Base-by-base conservation (phyloP, 306 rosid genomes). In the Vigna reflexopilosa region DNA sequence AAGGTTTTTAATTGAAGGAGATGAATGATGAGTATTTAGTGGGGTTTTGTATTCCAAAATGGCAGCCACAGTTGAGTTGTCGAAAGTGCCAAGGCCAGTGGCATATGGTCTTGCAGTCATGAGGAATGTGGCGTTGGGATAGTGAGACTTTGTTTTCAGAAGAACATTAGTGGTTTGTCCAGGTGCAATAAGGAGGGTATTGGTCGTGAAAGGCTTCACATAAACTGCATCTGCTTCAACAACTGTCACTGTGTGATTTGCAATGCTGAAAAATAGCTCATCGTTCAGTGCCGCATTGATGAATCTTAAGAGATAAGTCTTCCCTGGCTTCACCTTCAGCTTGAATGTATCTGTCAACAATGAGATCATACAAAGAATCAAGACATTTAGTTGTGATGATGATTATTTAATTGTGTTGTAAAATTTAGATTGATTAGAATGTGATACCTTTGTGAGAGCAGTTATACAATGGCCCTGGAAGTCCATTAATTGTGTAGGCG, bases 131-230 rank as follows among this genome's bases (percentile, higher is more conserved):
- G 94, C 92, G 5, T 88, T 85, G 7, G 94, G 94, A 78, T 80
- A 77, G 24, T 82, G 68, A 4, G 91, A 34, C 70, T 86, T 85
- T 50, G 94, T 90, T 17, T 73, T 87, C 11, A 91, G 90, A 67
- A 90, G 87, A 71, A 90, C 88, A 68, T 92, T 92, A 9, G 90
- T 85, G 82, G 95, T 90, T 70, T 91, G 95, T 14, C 95, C 95
- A 0, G 93, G 93, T 16, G 91, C 28, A 6, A 92, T 88, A 6
- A 87, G 89, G 75, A 92, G 44, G 0, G 90, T 85, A 14, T 79
- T 65, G 0, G 86, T 81, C 14, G 67, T 81, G 55, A 91, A 91
- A 5, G 92, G 92, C 19, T 91, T 91, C 1, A 86, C 87, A 51
- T 91, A 89, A 69, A 88, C n/a, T 2, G 92, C 97, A 66, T 92